Conservation (phyloP, 2,329 filamentous ascomycete species). For the Hymenoscyphus infarciens region DNA sequence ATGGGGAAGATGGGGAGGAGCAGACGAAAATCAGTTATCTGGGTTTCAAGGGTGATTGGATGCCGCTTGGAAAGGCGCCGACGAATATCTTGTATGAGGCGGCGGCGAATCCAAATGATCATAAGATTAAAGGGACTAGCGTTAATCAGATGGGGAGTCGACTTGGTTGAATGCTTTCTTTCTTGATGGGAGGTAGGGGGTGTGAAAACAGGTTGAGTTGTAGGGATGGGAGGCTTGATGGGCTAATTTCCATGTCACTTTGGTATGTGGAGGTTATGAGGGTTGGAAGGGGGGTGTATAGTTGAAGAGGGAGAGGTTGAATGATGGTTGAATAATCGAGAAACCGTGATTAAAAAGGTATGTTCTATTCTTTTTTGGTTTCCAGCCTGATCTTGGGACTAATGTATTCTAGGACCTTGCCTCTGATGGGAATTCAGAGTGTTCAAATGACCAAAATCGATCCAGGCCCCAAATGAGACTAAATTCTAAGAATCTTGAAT, state of each 20-base stretch:
- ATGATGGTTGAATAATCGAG: too few relatives aligned
- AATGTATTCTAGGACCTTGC: too few relatives aligned
- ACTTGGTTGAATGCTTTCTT: conserved; percentile 40
- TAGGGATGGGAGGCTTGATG: background rate
- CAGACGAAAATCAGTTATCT: conserved; percentile 76
- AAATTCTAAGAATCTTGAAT: too few relatives aligned
- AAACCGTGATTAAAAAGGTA: too few relatives aligned
- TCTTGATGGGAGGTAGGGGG: too few relatives aligned
- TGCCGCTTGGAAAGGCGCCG: conserved; percentile 78
- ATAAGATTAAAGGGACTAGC: conserved; percentile 60
- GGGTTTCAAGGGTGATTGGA: conserved; percentile 93
- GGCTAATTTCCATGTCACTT: background rate
- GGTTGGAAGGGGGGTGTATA: background rate
- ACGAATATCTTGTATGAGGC: conserved; percentile 89
- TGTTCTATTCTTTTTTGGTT: too few relatives aligned
- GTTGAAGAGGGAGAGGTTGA: background rate
- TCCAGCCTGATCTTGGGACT: too few relatives aligned
- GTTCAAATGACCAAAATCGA: too few relatives aligned
- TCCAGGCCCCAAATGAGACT: too few relatives aligned
- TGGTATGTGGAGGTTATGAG: background rate
- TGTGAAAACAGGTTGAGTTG: background rate
- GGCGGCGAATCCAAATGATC: conserved; percentile 86
- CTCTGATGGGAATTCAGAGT: too few relatives aligned
- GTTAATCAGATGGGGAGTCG: conserved; percentile 53
- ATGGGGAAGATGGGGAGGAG: conserved; percentile 69